Base-by-base conservation (phyloP, 768 basidiomycete species). In the Porpolomopsis calyptriformis region DNA sequence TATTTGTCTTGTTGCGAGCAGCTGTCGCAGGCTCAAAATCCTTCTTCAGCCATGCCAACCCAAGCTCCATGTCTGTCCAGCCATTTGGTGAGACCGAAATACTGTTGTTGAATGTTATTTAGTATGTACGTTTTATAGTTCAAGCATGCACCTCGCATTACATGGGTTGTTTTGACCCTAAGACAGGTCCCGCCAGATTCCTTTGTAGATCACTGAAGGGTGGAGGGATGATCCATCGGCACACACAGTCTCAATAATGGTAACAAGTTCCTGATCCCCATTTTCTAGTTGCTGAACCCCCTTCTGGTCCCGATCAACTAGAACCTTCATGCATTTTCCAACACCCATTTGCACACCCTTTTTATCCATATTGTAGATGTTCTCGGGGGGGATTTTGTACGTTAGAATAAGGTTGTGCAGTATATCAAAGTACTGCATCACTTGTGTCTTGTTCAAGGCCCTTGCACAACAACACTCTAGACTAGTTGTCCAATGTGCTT, bases 211-310 rank as follows among this genome's bases (percentile, higher is more conserved):
- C 22, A 73, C 60, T 6, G 56, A 55, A 2, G 72, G 69, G 11
- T 41, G 51, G 4, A 70, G 40, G 7, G 54, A 55, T 2, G 56
- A 49, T 4, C 73, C 70, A 59, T 70, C 69, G 7, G 73, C 66
- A 42, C 64, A 68, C 4, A 71, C 52, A 42, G 61, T 59, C 50
- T 75, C 69, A 31, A 76, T 66, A 20, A 74, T 54, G 0, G 72
- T 75, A 11, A 75, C 64, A 1, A 72, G 60, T 50, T 76, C 68
- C 2, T 65, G 52, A 46, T 66, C 64, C 1, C 55, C 65, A 53
- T 53, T 55, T n/a, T 54, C 23, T 36, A 53, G 43, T 55, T 53
- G 41, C 48, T 43, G n/a, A n/a, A n/a, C n/a, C n/a, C n/a, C n/a
- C n/a, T n/a, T n/a, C n/a, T n/a, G n/a, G n/a, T n/a, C n/a, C 10